These are phyloP conservation scores for Phytopythium cucurbitacearum DNA, from an alignment of 352 stramenopile species.

Conservation along the genomic window DNA sequence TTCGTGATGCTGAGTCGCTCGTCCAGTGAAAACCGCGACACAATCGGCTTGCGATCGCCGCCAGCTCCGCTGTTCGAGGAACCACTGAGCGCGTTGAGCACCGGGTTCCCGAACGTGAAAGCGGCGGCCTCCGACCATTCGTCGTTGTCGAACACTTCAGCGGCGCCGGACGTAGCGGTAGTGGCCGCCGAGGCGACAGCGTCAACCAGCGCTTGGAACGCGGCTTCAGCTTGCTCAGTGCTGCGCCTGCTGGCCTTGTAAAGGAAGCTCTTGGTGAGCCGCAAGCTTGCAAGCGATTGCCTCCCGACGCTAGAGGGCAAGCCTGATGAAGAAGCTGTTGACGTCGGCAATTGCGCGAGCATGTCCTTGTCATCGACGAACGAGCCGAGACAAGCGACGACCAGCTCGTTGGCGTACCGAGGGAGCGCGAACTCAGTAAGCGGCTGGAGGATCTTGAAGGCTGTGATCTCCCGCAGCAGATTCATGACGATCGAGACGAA, in stretches of 20 bases:
- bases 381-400: slow-evolving; percentile 34
- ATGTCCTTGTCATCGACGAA: slow-evolving; percentile 34
- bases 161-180: slow-evolving; percentile 18
- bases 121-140: slow-evolving; percentile 42
- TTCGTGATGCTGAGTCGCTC: slow-evolving; percentile 57
- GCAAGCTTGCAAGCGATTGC: slow-evolving; percentile 49
- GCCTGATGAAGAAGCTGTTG: background rate
- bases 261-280: slow-evolving; percentile 53
- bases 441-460: slow-evolving; percentile 66
- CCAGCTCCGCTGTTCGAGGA: slow-evolving; percentile 3
- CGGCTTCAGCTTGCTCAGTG: slow-evolving; percentile 61
- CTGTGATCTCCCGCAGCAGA: slow-evolving; percentile 52
- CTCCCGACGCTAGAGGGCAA: background rate
- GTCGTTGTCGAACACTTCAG: slow-evolving; percentile 46
- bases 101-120: slow-evolving; percentile 23
- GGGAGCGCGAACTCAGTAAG: slow-evolving; percentile 65
- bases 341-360: slow-evolving; percentile 9
- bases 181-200: slow-evolving; percentile 49
- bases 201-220: slow-evolving; percentile 65
- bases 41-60: slow-evolving; percentile 36
- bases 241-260: slow-evolving; percentile 72
- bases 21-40: slow-evolving; percentile 55
- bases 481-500: slow-evolving; percentile 69
- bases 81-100: slow-evolving; percentile 16
- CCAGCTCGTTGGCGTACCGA: slow-evolving; percentile 64